Percentiles rank a stretch among this genome's conserved stretches.
phyloP scores from a whole-genome alignment of 345 rosid genomes.

The Pugionium cornutum region DNA sequence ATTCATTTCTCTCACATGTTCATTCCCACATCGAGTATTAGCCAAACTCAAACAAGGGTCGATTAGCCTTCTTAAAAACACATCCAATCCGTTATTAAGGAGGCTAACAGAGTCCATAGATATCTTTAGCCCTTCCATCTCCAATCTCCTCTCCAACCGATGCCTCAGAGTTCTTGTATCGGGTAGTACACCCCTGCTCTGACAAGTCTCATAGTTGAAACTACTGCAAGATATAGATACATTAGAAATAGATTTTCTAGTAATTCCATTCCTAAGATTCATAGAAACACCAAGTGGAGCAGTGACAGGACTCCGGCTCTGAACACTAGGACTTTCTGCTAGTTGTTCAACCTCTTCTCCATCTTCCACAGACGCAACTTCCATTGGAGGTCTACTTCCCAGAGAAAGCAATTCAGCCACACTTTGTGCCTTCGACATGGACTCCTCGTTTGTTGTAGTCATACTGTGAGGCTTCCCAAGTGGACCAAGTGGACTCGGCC shows the following conservation, averaged over 20 bases:
- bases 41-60: conserved; percentile 71
- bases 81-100: conserved; percentile 73
- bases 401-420: conserved; percentile 62
- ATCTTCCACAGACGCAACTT: conserved; percentile 83
- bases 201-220: conserved; percentile 50
- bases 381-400: conserved; percentile 81
- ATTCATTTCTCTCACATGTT: conserved; percentile 29
- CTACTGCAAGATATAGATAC: conserved; percentile 34
- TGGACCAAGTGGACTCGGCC: conserved; percentile 67
- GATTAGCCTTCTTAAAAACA: conserved; percentile 66
- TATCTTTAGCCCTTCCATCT: conserved; percentile 56
- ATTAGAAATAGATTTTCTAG: conserved; percentile 47
- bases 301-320: conserved; percentile 75
- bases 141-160: conserved; percentile 67
- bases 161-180: conserved; percentile 70
- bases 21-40: conserved; percentile 45
- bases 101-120: conserved; percentile 62
- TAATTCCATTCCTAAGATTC: conserved; percentile 51
- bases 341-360: conserved; percentile 96
- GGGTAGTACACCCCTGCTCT: conserved; percentile 61
- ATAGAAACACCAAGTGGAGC: conserved; percentile 77
- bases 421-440: neutral
- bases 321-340: conserved; percentile 72
- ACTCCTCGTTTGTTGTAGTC: conserved; percentile 1
- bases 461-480: conserved; percentile 76